phyloP scores from a whole-genome alignment of 306 rosid genomes.

The Ormosia emarginata region DNA sequence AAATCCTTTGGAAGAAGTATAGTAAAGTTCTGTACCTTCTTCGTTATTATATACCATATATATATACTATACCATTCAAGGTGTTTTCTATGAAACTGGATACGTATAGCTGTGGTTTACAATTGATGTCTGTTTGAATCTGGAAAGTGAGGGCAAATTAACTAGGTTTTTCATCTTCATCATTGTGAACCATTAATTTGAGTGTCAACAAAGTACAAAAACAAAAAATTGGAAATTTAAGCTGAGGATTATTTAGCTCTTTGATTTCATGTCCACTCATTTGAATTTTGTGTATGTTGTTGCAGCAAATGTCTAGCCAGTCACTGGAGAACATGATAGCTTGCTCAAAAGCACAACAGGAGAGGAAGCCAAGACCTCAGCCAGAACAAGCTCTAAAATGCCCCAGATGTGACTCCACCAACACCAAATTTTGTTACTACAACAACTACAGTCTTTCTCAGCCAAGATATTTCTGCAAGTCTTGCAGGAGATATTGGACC shows the following conservation, averaged over 20 bases:
- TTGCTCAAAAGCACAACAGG: conserved; percentile 58
- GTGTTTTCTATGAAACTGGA: neutral
- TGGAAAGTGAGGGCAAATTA: neutral
- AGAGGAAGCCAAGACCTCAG: conserved; percentile 66
- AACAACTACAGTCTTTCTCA: conserved; percentile 94
- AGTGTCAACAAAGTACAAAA: neutral
- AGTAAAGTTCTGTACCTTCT: neutral
- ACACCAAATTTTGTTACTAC: conserved; percentile 98
- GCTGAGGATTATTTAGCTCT: neutral
- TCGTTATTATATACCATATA: neutral
- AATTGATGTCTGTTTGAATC: conserved; percentile 5
- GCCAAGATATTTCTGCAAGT: conserved; percentile 95
- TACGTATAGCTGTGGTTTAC: neutral
- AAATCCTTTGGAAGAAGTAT: neutral
- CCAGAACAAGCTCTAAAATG: conserved; percentile 87
- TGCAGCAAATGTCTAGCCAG: conserved; percentile 73
- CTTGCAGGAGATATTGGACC: conserved; percentile 97
- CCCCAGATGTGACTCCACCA: conserved; percentile 89
- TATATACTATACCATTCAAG: conserved; percentile 12
- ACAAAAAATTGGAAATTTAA: neutral
- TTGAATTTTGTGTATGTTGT: neutral
- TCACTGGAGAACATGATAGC: conserved; percentile 78
- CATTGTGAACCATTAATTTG: neutral
- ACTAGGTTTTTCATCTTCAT: neutral
- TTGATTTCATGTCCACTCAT: neutral